These are phyloP conservation scores for Paracoccidioides lutzii DNA, from an alignment of 2,329 filamentous ascomycete species.

Conservation along the genomic window DNA sequence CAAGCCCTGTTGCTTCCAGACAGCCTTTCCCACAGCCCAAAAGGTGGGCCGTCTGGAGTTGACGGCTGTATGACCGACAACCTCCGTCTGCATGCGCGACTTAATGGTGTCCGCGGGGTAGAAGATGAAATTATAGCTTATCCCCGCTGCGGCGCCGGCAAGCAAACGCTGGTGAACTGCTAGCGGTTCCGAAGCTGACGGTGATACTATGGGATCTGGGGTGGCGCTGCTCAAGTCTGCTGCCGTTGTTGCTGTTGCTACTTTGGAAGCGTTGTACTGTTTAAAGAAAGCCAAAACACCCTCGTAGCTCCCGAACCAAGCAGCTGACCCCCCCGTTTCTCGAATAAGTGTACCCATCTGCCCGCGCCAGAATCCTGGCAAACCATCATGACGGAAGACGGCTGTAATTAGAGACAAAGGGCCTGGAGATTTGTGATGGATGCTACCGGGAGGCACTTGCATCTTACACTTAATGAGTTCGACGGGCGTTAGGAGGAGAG, in stretches of 20 bases:
- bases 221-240: background rate
- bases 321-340: slow-evolving; percentile 82
- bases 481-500: slow-evolving; percentile 81
- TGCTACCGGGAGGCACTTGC: slow-evolving; percentile 54
- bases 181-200: slow-evolving; percentile 34
- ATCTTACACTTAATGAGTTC: slow-evolving; percentile 98
- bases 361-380: slow-evolving; percentile 86
- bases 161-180: slow-evolving; percentile 78
- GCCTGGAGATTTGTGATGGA: slow-evolving; percentile 38
- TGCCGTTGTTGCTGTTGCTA: slow-evolving; percentile 1
- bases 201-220: slow-evolving; percentile 3
- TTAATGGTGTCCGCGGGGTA: slow-evolving; percentile 97
- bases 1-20: slow-evolving; percentile 76
- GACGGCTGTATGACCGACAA: slow-evolving; percentile 17
- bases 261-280: slow-evolving; percentile 35
- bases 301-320: slow-evolving; percentile 92
- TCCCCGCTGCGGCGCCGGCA: slow-evolving; percentile 75
- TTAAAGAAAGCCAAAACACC: slow-evolving; percentile 61
- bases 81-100: slow-evolving; percentile 82
- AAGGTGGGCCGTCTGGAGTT: slow-evolving; percentile 52
- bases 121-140: slow-evolving; percentile 94
- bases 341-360: slow-evolving; percentile 87
- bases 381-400: slow-evolving; percentile 68
- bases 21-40: slow-evolving; percentile 51
- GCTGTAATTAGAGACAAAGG: slow-evolving; percentile 61